phyloP scores from a whole-genome alignment of 2,329 filamentous ascomycete genomes.

The Fusarium xyrophilum region DNA sequence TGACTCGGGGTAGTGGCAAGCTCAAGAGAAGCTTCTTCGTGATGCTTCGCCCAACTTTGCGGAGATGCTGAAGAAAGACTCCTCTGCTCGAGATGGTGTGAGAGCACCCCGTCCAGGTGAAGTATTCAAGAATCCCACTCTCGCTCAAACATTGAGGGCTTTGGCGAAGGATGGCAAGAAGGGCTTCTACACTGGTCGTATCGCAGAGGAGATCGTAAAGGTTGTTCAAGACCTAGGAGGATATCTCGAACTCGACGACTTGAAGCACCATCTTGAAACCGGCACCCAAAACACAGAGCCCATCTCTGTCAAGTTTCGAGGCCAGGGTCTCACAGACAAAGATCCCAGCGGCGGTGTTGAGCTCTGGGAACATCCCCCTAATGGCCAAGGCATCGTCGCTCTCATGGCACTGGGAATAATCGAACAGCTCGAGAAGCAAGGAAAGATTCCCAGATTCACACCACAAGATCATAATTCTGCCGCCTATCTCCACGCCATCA shows the following conservation, averaged over 20 bases:
- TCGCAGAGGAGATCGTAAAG: constrained; percentile 82
- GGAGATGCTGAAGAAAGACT: constrained; percentile 86
- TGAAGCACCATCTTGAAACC: constrained; percentile 72
- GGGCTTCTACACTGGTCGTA: constrained; percentile 87
- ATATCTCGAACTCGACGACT: constrained; percentile 77
- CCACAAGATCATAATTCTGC: constrained; percentile 80
- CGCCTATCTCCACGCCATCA: constrained; percentile 81
- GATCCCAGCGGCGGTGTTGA: constrained; percentile 65
- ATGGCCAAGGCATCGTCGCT: constrained; percentile 94
- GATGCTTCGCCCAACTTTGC: constrained; percentile 82
- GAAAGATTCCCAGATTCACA: constrained; percentile 75
- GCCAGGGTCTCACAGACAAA: constrained; percentile 57
- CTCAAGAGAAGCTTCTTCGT: constrained; percentile 68
- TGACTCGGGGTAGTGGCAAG: constrained; percentile 69
- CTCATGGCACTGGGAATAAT: constrained; percentile 93
- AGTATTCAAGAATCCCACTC: constrained; percentile 82
- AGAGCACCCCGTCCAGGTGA: constrained; percentile 82
- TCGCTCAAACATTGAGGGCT: constrained; percentile 81
- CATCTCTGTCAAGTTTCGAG: constrained; percentile 80
- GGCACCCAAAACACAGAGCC: constrained; percentile 83
- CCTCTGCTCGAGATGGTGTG: constrained; percentile 70
- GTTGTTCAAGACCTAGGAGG: constrained; percentile 80
- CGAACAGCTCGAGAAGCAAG: constrained; percentile 79
- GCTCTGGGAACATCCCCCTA: constrained; percentile 96
- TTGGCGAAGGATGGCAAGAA: constrained; percentile 82